Evolutionary conservation across 768 basidiomycete species (phyloP).

Genomic region (Boletus sp.): DNA sequence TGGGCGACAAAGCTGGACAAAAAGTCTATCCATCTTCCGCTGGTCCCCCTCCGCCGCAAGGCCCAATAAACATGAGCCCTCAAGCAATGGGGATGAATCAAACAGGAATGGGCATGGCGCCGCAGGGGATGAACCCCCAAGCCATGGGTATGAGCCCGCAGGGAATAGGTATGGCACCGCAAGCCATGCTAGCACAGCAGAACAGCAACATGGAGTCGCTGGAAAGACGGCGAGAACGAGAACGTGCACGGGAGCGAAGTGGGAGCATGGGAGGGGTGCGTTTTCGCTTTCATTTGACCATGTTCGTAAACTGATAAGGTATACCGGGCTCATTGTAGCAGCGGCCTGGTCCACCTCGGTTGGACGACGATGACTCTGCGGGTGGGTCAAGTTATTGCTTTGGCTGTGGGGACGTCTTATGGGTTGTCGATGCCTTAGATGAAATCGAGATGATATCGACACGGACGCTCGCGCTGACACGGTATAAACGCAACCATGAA

Average conservation of each 20-base stretch:
- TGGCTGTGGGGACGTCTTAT: background rate
- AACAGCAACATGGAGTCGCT: slow-evolving; percentile 69
- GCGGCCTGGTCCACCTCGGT: slow-evolving; percentile 31
- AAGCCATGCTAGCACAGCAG: slow-evolving; percentile 71
- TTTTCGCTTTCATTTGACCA: background rate
- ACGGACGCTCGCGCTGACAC: slow-evolving; percentile 62
- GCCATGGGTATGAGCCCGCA: slow-evolving; percentile 21
- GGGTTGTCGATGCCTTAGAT: slow-evolving; percentile 33
- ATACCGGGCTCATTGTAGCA: slow-evolving; percentile 16
- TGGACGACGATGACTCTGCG: slow-evolving; percentile 64
- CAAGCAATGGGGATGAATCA: slow-evolving; percentile 25
- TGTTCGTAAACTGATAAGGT: background rate
- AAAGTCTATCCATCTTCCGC: slow-evolving; percentile 46
- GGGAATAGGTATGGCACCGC: slow-evolving; percentile 34
- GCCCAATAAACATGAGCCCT: slow-evolving; percentile 25
- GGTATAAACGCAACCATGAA: slow-evolving; percentile 80
- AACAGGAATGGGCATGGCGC: slow-evolving; percentile 22
- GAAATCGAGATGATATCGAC: slow-evolving; percentile 71
- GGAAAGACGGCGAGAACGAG: slow-evolving; percentile 61
- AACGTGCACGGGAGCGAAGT: slow-evolving; percentile 48
- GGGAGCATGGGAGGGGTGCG: slow-evolving; percentile 41
- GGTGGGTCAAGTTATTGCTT: slow-evolving; percentile 34
- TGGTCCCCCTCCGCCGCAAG: slow-evolving; percentile 31
- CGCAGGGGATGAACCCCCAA: slow-evolving; percentile 26
- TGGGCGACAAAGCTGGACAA: slow-evolving; percentile 71